Evolutionary conservation across 805 yeast genomes (phyloP).

Genomic region (Sungouiozyma intestinalis): DNA sequence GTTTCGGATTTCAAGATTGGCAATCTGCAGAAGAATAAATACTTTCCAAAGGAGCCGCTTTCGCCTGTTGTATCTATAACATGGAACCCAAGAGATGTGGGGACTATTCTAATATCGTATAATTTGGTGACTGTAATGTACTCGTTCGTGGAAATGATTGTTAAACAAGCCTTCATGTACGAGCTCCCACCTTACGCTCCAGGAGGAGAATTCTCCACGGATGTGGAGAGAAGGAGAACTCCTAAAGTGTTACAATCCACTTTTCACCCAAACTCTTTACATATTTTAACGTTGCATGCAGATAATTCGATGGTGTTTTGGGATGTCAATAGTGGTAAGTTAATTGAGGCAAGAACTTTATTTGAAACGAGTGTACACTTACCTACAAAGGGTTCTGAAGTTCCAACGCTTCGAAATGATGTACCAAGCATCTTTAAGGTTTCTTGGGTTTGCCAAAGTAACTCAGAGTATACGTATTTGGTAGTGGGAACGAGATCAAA

Average conservation of each 20-base stretch:
- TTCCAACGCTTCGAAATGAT: conserved; percentile 7
- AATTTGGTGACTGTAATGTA: conserved; percentile 57
- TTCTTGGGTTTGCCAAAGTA: conserved; percentile 68
- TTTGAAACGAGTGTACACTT: conserved; percentile 55
- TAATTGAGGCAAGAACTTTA: conserved; percentile 63
- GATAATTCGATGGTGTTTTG: conserved; percentile 86
- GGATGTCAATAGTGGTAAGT: conserved; percentile 75
- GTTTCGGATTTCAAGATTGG: conserved; percentile 57
- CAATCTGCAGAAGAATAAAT: conserved; percentile 52
- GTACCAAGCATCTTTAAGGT: conserved; percentile 39
- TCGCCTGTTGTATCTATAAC: conserved; percentile 59
- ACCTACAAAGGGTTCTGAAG: conserved; percentile 29
- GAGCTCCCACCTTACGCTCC: conserved; percentile 57
- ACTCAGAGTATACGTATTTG: conserved; percentile 72
- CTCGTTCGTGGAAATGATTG: conserved; percentile 48
- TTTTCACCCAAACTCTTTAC: conserved; percentile 92
- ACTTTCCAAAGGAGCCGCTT: conserved; percentile 44
- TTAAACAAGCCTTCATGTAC: conserved; percentile 50
- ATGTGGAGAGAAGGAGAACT: conserved; percentile 24
- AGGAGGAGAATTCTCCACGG: conserved; percentile 46
- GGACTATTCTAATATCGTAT: conserved; percentile 66
- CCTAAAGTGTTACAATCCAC: conserved; percentile 43
- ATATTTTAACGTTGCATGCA: conserved; percentile 63
- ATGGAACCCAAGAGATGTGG: conserved; percentile 86
- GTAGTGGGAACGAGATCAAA: conserved; percentile 56